Evolutionary conservation across 495 filamentous ascomycete genomes (phyloP), one percentile per base, ranked within the genome.

Genomic region (Tricharina praecox): DNA sequence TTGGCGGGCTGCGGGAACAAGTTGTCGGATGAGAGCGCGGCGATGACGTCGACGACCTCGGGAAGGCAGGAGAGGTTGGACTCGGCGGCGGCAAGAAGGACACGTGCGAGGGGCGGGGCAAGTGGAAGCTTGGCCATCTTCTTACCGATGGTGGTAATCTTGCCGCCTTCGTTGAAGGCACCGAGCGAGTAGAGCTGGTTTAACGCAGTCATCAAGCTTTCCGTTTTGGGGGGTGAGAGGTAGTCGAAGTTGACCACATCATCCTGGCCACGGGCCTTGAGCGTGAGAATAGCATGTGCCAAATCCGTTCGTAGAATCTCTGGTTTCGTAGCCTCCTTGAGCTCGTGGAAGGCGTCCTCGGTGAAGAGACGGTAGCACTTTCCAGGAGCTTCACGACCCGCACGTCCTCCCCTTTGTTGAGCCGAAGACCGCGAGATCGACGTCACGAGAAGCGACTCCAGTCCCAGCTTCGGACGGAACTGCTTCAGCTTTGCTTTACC

Each of bases 401-500:
- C 92, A 64, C 92, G 83, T 58, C 92, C 92, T 32, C 81, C 74
- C 24, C 92, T 70, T 61, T 99, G 92, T 47, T 93, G 84, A 0
- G 92, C 90, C 0, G 88, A 84, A 0, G 87, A 94, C 54, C 85
- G 82, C 0, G 90, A 95, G 26, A 99, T 86, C 2, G 84, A 79
- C 50, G 93, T 93, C 0, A 84, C 78, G 1, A 96, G 71, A 13
- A 99, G 72, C 0, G 90, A 94, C 44, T 95, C 90, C 54, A 99
- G 73, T 7, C 84, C 86, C 0, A 96, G 71, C 0, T 77, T 71
- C 9, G 81, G 74, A 1, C 86, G 78, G 65, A 87, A 96, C 50
- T 93, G 81, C 62, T 93, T 95, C 42, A 87, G 75, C 60, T 96
- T 99, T 3, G 80, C 81, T 57, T 94, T 94, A 20, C 92, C 92